phyloP scores from a whole-genome alignment of 2,329 filamentous ascomycete genomes.

The Diaporthe sp. region DNA sequence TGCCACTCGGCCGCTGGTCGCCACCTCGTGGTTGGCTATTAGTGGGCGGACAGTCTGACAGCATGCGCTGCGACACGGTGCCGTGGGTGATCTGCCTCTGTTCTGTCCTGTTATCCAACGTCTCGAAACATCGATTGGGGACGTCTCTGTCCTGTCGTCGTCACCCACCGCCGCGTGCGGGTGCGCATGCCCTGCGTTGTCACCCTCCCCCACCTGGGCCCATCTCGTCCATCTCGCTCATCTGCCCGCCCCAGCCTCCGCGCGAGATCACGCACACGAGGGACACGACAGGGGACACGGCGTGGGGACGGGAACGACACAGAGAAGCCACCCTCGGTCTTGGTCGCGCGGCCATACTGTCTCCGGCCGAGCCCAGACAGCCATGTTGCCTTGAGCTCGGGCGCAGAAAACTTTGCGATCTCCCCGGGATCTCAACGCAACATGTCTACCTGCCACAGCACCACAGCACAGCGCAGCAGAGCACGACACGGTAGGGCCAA shows the following conservation, averaged over 20 bases:
- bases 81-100: conserved; percentile 19
- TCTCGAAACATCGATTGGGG: conserved; percentile 13
- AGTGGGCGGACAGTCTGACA: conserved; percentile 25
- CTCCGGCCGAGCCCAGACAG: conserved; percentile 27
- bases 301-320: not conserved
- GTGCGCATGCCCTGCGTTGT: not conserved
- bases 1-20: conserved; percentile 22
- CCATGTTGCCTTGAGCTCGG: conserved; percentile 20
- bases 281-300: not conserved
- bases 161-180: conserved; percentile 2
- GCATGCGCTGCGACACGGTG: conserved; percentile 25
- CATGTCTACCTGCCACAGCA: conserved; percentile 9
- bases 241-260: conserved; percentile 15
- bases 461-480: not conserved
- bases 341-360: conserved; percentile 26
- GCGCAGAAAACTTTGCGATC: conserved; percentile 14
- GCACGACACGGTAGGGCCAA: conserved; percentile 5
- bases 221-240: conserved; percentile 1
- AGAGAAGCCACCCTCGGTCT: not conserved
- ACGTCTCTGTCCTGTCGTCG: conserved; percentile 21
- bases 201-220: conserved; percentile 25
- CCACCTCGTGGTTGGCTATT: conserved; percentile 26
- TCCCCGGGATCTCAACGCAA: conserved; percentile 8
- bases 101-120: conserved; percentile 2
- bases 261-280: conserved; percentile 15